Base-by-base conservation (phyloP, 2,329 filamentous ascomycete genomes). In the Myriosclerotinia scirpicola region DNA sequence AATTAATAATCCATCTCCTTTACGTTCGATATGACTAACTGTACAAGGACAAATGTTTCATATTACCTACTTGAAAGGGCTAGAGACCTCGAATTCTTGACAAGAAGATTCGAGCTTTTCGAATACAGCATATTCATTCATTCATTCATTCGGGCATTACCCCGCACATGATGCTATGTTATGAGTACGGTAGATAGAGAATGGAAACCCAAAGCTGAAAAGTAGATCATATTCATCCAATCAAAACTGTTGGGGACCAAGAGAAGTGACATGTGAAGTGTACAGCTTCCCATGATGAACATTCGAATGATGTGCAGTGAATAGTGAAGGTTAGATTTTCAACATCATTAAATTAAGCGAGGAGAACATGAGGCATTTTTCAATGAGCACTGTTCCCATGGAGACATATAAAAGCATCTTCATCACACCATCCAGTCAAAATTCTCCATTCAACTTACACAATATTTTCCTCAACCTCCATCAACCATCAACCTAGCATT, bases 371-470 rank as follows among this genome's bases (percentile, higher is more conserved):
- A 60, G 44, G 7, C 30, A 60, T 14, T 50, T 20, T 38, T 38
- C 20, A 6, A 38, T 14, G 44, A 50, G 44, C 17, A 17, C 2
- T 7, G 44, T 50, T 50, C 44, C 58, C 20, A 38, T 60, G 44
- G 30, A 50, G 44, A 50, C 20, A 50, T 50, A 60, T 60, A 60
- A 60, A n/a, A 38, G 50, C 12, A 50, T 60, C 5, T 22, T 60
- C 58, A 17, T 50, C 20, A 34, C 44, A 60, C 34, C 17, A 22
- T 38, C 40, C 46, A n/a, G 17, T 1, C 1, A 22, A 12, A 2
- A 17, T 1, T 50, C 14, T 50, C n/a, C 44, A 60, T 60, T n/a
- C 2, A 20, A 60, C 30, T 48, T 50, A 60, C 58, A 60, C 12
- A 50, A 50, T 30, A 38, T 50, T 38, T 50, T 38, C 4, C 14